These are phyloP conservation scores for Cyathus pygmaeus DNA, from an alignment of 1,284 basidiomycete genomes.

Conservation along the genomic window DNA sequence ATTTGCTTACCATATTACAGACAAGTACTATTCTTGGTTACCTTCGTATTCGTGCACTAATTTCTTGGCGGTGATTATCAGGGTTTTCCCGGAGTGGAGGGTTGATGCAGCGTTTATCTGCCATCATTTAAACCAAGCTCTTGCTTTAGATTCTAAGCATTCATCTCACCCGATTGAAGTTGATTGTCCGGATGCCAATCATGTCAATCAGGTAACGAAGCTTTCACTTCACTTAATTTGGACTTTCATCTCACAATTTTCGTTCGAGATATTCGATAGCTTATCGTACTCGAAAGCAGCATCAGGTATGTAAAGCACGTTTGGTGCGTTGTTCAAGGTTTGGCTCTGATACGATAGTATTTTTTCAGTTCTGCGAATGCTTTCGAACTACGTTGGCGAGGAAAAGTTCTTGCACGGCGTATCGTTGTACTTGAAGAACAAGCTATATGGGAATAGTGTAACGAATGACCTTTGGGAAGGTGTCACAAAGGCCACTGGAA, in stretches of 20 bases:
- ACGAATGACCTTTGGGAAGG: conserved; percentile 93
- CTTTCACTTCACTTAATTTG: neutral
- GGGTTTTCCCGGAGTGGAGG: conserved; percentile 83
- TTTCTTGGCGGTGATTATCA: conserved; percentile 39
- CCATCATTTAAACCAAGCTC: conserved; percentile 70
- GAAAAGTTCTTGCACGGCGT: conserved; percentile 89
- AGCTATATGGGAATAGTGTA: conserved; percentile 82
- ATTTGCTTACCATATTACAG: conserved; percentile 16
- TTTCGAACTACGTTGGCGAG: conserved; percentile 89
- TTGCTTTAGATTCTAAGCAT: conserved; percentile 87
- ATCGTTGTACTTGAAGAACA: conserved; percentile 91
- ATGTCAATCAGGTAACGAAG: conserved; percentile 78
- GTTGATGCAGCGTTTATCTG: conserved; percentile 77
- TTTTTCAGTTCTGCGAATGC: conserved; percentile 86
- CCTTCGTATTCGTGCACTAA: neutral
- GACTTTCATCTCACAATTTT: neutral
- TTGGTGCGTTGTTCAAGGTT: neutral
- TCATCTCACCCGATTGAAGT: conserved; percentile 98
- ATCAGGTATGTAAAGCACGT: conserved; percentile 48
- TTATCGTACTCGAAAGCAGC: conserved; percentile 15
- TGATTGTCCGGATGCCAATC: conserved; percentile 87
- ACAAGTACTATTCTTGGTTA: conserved; percentile 50
- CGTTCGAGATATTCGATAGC: conserved; percentile 12
- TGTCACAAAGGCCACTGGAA: conserved; percentile 79
- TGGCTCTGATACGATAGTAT: conserved; percentile 8